Evolutionary conservation across 306 rosid species (phyloP), one percentile per base, ranked within the genome.

Genomic region (Cotoneaster glaucophyllus): DNA sequence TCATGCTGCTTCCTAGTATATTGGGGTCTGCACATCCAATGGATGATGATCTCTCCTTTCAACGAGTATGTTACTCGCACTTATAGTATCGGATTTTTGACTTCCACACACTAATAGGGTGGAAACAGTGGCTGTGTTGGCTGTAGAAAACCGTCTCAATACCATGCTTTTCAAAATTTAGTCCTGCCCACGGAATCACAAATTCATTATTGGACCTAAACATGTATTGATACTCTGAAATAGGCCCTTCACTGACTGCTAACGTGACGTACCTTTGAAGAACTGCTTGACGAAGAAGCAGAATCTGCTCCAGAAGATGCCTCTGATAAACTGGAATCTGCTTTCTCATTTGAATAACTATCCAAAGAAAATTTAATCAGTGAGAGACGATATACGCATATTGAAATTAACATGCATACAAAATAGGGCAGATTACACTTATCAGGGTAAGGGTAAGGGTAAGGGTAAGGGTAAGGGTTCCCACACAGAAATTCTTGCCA

Each of bases 311-410:
- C 82, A 3, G 88, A 64, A n/a, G 78, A 77, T 37, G 64, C 75
- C 64, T 86, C 95, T 4, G 86, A 75, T 73, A 77, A 82, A 77
- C 86, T 76, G 48, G 86, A 57, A 71, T 87, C 88, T 29, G 97
- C 81, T 74, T 91, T 94, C 86, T 94, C 97, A 76, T 91, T 94
- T 43, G 97, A 94, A 77, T 88, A 94, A 37, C 98, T 92, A 67
- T 39, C 78, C 24, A 26, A 11, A 44, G 72, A 11, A 34, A 64
- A 37, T 48, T 25, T 59, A 54, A 74, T 14, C 67, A 61, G 77
- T 43, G 28, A 59, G 44, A 58, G 11, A 59, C 4, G 59, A 58
- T 58, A 43, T 3, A 39, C 2, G 59, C 21, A 39, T 17, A 29
- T 41, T 0, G 17, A 34, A 22, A 63, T 32, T 56, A 24, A 56